Evolutionary conservation across 2,329 filamentous ascomycete genomes (phyloP), one percentile per base, ranked within the genome.

Genomic region (Stagonosporopsis tanaceti): DNA sequence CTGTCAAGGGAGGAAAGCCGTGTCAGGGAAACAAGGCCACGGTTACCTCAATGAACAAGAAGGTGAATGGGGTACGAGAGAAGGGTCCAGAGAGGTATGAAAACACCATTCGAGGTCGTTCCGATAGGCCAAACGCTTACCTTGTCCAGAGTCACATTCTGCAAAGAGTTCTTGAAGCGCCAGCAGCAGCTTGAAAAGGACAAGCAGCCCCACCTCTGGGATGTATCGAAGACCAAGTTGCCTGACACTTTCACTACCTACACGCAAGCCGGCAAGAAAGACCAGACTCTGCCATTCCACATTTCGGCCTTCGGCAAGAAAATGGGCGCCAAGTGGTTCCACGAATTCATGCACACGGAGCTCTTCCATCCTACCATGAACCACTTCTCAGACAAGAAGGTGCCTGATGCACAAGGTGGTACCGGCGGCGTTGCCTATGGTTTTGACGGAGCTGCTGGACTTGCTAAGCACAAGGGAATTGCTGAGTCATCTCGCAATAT

Each of bases 271-370:
- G 53, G 44, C 20, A 48, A 47, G 28, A 57, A 60, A n/a, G 48
- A 57, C 14, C 11, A 50, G 28, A 56, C 52, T 6, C 25, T 59
- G 4, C 47, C 51, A 2, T 60, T 60, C 35, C 57, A 60, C 17
- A 57, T 60, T 28, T 60, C 57, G 1, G 53, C 57, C 17, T 60
- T 60, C 4, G 53, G 53, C 5, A 37, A 37, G 8, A 60, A 53
- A 28, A 52, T 60, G 12, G 57, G 53, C 17, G 53, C 57, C 2
- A 60, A 60, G 28, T 60, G 57, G 57, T 60, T 60, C 32, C 47
- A 53, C n/a, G 53, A 60, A 20, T 60, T 53, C 24, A 53, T 57
- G 53, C 57, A 53, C n/a, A 57, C 57, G 3, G 34, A 57, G 8
- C 40, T 60, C 9, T 60, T 60, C 39, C 30, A 60, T 30, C 25